Conservation (phyloP, 2,329 filamentous ascomycete genomes). For the Fusarium liriodendri region DNA sequence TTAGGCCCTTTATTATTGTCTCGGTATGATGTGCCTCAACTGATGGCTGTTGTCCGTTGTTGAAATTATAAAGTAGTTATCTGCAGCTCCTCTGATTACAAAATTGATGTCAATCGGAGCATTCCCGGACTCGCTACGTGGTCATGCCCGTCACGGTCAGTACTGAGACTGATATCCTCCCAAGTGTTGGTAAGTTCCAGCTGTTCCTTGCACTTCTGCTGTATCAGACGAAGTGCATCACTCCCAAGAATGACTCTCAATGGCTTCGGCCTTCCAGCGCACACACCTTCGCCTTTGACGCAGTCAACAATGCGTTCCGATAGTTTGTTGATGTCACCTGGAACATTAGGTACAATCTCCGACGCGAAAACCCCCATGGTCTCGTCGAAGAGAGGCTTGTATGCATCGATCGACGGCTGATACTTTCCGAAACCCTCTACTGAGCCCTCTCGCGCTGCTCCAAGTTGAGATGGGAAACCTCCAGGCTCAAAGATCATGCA, state of each 20-base stretch:
- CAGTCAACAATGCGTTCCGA: conserved; percentile 4
- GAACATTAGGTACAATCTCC: background rate
- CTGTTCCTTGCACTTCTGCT: conserved; percentile 44
- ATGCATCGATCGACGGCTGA: background rate
- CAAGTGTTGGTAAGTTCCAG: conserved; percentile 37
- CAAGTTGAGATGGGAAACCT: conserved; percentile 45
- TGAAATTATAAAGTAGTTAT: background rate
- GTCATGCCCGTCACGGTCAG: conserved; percentile 31
- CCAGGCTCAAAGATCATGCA: conserved; percentile 48
- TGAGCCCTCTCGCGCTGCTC: conserved; percentile 37
- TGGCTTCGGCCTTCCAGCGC: conserved; percentile 38
- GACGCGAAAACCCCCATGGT: background rate
- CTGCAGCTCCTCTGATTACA: background rate
- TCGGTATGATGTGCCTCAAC: background rate
- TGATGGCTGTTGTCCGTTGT: background rate
- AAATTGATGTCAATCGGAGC: background rate
- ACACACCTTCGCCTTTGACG: conserved; percentile 43
- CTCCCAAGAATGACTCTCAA: conserved; percentile 45
- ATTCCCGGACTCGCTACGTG: background rate
- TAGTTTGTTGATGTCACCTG: background rate
- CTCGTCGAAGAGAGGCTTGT: background rate
- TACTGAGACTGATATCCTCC: conserved; percentile 38
- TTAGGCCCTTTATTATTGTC: background rate
- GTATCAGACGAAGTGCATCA: conserved; percentile 41
- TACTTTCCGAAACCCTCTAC: background rate